Evolutionary conservation across 2,329 filamentous ascomycete genomes (phyloP).

Genomic region (Orbilia javanica): DNA sequence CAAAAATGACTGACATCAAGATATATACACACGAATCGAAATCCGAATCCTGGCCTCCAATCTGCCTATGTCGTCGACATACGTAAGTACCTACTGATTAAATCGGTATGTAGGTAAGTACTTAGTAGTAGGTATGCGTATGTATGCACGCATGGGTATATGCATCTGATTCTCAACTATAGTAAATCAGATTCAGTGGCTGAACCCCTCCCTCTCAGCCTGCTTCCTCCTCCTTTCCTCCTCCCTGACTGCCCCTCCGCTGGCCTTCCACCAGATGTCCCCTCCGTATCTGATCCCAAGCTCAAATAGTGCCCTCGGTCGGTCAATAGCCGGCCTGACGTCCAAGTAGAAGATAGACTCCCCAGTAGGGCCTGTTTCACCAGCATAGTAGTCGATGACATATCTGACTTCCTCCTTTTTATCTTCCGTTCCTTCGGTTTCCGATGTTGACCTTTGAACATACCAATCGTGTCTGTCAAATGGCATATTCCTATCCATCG

Average conservation of each 20-base stretch:
- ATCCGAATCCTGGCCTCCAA: not conserved
- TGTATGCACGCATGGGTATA: too few relatives aligned
- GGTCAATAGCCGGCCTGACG: conserved; percentile 87
- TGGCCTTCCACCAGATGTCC: conserved; percentile 92
- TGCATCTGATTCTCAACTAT: too few relatives aligned
- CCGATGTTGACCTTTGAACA: conserved; percentile 78
- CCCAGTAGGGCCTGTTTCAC: conserved; percentile 83
- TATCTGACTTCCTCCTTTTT: conserved; percentile 74
- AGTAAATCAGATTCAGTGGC: not conserved
- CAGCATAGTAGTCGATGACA: conserved; percentile 94
- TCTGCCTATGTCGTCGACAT: not conserved
- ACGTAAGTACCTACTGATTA: too few relatives aligned
- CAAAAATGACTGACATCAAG: not conserved
- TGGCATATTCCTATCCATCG: conserved; percentile 70
- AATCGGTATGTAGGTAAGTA: too few relatives aligned
- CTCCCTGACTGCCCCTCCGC: conserved; percentile 75
- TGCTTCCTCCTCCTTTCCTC: conserved; percentile 64
- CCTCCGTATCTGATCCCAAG: conserved; percentile 88
- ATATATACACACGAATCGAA: not conserved
- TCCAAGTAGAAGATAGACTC: conserved; percentile 97
- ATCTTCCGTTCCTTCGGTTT: conserved; percentile 73
- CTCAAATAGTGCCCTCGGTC: conserved; percentile 83
- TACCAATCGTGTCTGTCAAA: conserved; percentile 99
- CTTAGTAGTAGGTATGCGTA: not conserved
- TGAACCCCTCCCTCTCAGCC: conserved; percentile 44